Evolutionary conservation across 2,329 filamentous ascomycete genomes (phyloP), one percentile per base, ranked within the genome.

Genomic region (Aspergillus ustus): DNA sequence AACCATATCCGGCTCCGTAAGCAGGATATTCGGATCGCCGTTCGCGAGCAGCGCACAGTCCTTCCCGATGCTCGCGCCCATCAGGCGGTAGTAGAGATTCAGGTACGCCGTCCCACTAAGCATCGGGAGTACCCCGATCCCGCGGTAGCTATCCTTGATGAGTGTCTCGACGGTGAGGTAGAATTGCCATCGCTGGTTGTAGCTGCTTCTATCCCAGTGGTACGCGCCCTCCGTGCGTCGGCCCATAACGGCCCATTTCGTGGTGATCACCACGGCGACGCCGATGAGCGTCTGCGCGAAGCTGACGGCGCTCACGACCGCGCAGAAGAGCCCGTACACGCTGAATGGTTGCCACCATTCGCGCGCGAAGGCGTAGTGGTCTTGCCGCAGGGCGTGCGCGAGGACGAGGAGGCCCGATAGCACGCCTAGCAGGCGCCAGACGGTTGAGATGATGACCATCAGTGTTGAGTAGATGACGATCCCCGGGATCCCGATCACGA

Each of bases 141-240:
- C 80, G 3, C 80, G 79, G 65, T 82, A 85, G 69, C 83, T 85
- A 45, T 80, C 73, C 8, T 81, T 76, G 1, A 83, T 79, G 3
- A 87, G 70, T 19, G 77, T 78, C 73, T 86, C 84, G 43, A 85
- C 78, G 31, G 78, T 77, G 3, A 86, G 75, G 67, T 83, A 84
- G 8, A 86, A 68, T 67, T 87, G 84, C 84, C 84, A 87, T 37
- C 83, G 81, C 67, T 87, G 85, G 71, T 84, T 86, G 72, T 86
- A 87, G 17, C 78, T 76, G 20, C 76, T 81, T 70, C 82, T 82
- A 68, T 87, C 85, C 84, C 84, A 87, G 71, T 85, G 82, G 66
- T 85, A 85, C 63, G 82, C 82, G 15, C 85, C 85, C 3, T 81
- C 80, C 62, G 73, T 72, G 44, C 84, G 77, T 20, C 80, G 80